Evolutionary conservation across 768 basidiomycete species (phyloP), one percentile per base, ranked within the genome.

Genomic region (Scleroderma citrinum): DNA sequence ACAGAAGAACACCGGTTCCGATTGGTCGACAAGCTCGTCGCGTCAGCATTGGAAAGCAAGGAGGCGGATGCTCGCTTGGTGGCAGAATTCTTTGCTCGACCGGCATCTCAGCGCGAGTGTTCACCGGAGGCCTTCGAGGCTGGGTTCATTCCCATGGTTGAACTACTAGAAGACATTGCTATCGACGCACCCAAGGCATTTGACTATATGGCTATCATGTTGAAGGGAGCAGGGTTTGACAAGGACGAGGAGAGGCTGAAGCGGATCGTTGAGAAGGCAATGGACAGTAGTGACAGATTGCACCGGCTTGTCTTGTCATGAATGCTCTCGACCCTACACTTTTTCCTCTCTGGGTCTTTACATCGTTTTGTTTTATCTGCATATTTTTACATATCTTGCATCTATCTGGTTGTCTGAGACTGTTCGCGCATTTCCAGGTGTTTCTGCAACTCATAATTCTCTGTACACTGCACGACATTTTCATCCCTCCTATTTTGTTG

Each of bases 101-200:
- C 81, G 8, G 68, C 73, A 29, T 75, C 75, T 37, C 87, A 84
- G 69, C 73, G 71, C 36, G 69, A 84, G 26, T 81, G 83, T 54
- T 72, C 80, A 1, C 44, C 74, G 4, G 77, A 75, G 4, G 65
- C 77, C 3, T 83, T 96, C 64, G 85, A 91, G 68, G 76, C 83
- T 50, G 90, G 91, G 13, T 82, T 95, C 64, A 62, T 61, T 40
- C 74, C 77, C 1, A 74, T 81, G 44, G 81, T 84, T 23, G 89
- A 92, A 67, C 68, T 83, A 48, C 75, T 98, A 58, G 91, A 92
- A 59, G 93, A 97, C 61, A 78, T 93, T 50, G 83, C 85, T 26
- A 84, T 93, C 57, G 93, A 98, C 64, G 87, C 87, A 40, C 94
- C 95, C 8, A 85, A 84, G 60, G 95, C 92, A 0, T 85, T 85